phyloP scores from a whole-genome alignment of 768 basidiomycete species.

The Termitomyces sp. region DNA sequence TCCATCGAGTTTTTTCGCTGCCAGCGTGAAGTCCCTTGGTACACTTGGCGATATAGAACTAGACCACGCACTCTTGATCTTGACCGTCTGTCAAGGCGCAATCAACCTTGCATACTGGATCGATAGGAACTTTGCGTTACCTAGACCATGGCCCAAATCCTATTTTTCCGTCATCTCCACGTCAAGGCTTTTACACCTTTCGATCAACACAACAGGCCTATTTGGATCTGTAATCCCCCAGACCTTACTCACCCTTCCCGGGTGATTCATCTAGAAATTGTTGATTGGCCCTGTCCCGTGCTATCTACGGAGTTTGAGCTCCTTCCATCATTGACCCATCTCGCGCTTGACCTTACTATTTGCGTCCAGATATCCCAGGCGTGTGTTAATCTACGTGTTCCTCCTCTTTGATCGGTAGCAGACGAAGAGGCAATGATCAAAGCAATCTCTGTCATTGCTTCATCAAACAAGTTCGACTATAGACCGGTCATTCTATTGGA shows the following conservation, averaged over 20 bases:
- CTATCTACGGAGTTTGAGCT: constrained; percentile 6
- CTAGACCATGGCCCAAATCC: not conserved
- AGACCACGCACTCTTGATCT: constrained; percentile 12
- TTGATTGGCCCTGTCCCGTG: constrained; percentile 16
- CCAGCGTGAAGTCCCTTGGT: constrained; percentile 21
- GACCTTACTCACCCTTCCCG: constrained; percentile 18
- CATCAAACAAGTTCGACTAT: constrained; percentile 8
- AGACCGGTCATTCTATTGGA: constrained; percentile 19
- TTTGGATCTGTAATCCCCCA: constrained; percentile 10
- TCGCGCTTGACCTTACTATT: constrained; percentile 19
- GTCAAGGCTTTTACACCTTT: constrained; percentile 17
- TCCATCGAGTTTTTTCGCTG: constrained; percentile 15
- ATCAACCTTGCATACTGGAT: constrained; percentile 21
- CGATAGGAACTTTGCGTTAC: not conserved
- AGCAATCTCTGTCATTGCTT: constrained; percentile 12
- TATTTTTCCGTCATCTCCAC: constrained; percentile 15
- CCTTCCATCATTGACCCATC: constrained; percentile 18
- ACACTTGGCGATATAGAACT: constrained; percentile 17
- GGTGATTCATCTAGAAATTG: constrained; percentile 20
- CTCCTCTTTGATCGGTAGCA: constrained; percentile 17
- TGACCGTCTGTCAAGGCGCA: constrained; percentile 19
- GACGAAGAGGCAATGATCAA: constrained; percentile 15
- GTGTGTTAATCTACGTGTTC: constrained; percentile 15
- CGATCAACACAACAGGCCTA: constrained; percentile 18
- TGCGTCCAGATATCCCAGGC: constrained; percentile 14